These are phyloP conservation scores for Pythium graminicola DNA, from an alignment of 352 stramenopile species.

Conservation along the genomic window DNA sequence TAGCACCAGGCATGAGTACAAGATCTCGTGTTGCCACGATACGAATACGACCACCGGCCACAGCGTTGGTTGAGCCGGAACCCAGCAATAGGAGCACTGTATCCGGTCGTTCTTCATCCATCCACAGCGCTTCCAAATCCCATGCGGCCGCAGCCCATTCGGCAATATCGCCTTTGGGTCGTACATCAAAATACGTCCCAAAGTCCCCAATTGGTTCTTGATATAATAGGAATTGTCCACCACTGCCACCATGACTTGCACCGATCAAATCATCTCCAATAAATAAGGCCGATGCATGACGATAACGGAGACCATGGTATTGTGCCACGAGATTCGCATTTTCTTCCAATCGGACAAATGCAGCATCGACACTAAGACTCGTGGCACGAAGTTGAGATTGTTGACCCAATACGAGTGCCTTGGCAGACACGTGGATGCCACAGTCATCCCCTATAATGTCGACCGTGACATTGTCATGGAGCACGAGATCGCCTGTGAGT, in stretches of 20 bases:
- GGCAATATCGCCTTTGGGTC: slow-evolving; percentile 11
- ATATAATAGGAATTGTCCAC: slow-evolving; percentile 31
- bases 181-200: slow-evolving; percentile 47
- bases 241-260: slow-evolving; percentile 50
- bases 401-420: slow-evolving; percentile 42
- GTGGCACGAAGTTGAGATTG: slow-evolving; percentile 32
- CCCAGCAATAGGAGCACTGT: slow-evolving; percentile 36
- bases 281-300: slow-evolving; percentile 21
- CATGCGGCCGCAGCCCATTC: slow-evolving; percentile 23
- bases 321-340: slow-evolving; percentile 27
- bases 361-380: slow-evolving; percentile 47
- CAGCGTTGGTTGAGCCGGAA: slow-evolving; percentile 23
- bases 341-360: slow-evolving; percentile 52
- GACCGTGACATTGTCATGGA: slow-evolving; percentile 34
- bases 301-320: slow-evolving; percentile 24
- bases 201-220: slow-evolving; percentile 30
- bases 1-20: slow-evolving; percentile 48
- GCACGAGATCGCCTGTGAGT: slow-evolving; percentile 43
- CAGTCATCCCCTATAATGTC: slow-evolving; percentile 47
- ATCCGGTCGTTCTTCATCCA: neutral
- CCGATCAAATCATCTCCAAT: slow-evolving; percentile 30
- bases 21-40: slow-evolving; percentile 62
- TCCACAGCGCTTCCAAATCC: slow-evolving; percentile 48
- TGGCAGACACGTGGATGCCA: slow-evolving; percentile 40
- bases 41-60: slow-evolving; percentile 44